Conservation (phyloP, 768 basidiomycete species). For the Boletellus ananas region DNA sequence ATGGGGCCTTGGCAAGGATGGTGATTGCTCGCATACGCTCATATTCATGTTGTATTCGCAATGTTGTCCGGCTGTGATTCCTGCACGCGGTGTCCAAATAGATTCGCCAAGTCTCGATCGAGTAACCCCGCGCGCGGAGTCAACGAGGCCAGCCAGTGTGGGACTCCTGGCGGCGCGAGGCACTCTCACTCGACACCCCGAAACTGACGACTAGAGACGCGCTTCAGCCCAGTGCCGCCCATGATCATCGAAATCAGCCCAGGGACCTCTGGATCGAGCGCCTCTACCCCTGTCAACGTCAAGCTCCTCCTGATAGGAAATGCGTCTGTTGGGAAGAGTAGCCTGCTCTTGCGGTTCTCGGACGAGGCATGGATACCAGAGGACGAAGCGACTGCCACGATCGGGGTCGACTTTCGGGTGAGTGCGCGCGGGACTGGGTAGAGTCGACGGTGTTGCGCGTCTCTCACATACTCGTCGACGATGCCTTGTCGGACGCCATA, state of each 20-base stretch:
- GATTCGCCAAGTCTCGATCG: constrained; percentile 10
- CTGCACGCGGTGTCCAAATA: too few relatives aligned
- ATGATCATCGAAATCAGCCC: constrained; percentile 20
- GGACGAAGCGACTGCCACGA: constrained; percentile 84
- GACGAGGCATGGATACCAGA: constrained; percentile 94
- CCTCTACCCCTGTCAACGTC: constrained; percentile 51
- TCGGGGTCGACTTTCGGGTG: constrained; percentile 82
- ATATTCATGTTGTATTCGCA: constrained; percentile 10
- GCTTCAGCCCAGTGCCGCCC: constrained; percentile 11
- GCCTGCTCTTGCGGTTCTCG: constrained; percentile 88
- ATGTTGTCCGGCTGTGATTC: too few relatives aligned
- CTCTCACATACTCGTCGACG: background rate
- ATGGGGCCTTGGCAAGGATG: background rate
- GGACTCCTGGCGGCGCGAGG: constrained; percentile 1
- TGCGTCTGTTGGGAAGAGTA: constrained; percentile 90
- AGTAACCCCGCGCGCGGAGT: constrained; percentile 12
- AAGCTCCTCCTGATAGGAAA: constrained; percentile 86
- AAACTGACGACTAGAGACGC: constrained; percentile 6
- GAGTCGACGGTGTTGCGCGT: too few relatives aligned
- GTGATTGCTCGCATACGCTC: background rate
- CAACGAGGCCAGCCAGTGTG: constrained; percentile 17
- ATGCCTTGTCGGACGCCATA: background rate
- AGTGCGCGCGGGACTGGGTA: constrained; percentile 24
- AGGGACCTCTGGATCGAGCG: constrained; percentile 25
- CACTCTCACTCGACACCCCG: background rate